Conservation (phyloP, 176 grass and related monocot genomes). For the Neostapfia colusana region DNA sequence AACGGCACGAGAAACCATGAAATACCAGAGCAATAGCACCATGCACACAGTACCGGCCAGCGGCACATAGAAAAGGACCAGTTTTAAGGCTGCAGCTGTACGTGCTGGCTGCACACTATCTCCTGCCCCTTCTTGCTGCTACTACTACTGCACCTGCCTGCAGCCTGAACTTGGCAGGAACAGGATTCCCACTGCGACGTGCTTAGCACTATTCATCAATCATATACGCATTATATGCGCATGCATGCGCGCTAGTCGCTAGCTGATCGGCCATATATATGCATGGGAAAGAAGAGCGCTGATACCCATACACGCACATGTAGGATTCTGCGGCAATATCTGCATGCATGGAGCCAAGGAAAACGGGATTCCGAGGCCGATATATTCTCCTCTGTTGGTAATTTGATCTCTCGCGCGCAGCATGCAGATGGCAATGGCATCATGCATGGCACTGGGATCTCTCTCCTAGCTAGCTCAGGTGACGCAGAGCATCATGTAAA, state of each 20-base stretch:
- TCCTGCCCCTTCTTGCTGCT: not conserved
- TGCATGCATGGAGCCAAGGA: slow-evolving; percentile 2
- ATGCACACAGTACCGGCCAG: not conserved
- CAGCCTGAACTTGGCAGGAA: not conserved
- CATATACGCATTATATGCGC: slow-evolving; percentile 47
- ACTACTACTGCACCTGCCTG: not conserved
- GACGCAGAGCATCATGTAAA: not conserved
- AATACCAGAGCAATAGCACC: not conserved
- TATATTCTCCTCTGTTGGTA: slow-evolving; percentile 26
- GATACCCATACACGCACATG: slow-evolving; percentile 18
- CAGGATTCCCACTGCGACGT: not conserved
- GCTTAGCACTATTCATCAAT: slow-evolving; percentile 42
- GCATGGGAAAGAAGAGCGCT: not conserved
- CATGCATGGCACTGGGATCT: not conserved
- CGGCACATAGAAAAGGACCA: slow-evolving; percentile 12
- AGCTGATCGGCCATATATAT: not conserved
- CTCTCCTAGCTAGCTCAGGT: not conserved
- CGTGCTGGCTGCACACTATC: slow-evolving; percentile 10
- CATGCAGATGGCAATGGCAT: slow-evolving; percentile 29
- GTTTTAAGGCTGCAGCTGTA: slow-evolving; percentile 10
- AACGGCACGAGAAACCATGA: slow-evolving; percentile 41
- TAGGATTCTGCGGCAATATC: not conserved
- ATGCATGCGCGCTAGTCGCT: not conserved
- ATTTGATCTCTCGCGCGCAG: slow-evolving; percentile 25
- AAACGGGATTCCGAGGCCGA: slow-evolving; percentile 43